These are phyloP conservation scores for Rhodotorula diobovata DNA, from an alignment of 768 basidiomycete genomes.

Conservation along the genomic window DNA sequence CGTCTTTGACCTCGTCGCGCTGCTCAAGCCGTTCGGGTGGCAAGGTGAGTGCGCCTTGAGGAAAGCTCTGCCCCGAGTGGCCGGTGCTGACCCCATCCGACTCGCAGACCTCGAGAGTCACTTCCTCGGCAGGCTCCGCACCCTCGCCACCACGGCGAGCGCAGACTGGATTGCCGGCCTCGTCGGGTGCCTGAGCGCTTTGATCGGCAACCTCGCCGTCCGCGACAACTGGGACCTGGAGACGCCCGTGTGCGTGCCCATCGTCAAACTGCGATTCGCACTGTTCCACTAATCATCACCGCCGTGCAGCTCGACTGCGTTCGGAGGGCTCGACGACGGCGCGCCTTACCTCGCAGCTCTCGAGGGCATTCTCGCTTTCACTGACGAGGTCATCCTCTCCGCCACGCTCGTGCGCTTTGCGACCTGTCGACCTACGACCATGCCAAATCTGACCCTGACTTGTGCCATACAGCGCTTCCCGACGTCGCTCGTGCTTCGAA, in stretches of 20 bases:
- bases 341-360: background rate
- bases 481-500: background rate
- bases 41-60: background rate
- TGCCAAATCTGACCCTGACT: too few species aligned
- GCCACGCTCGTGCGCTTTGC: background rate
- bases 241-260: background rate
- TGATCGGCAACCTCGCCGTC: conserved; percentile 2
- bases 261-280: background rate
- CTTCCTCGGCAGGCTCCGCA: background rate
- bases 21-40: conserved; percentile 1
- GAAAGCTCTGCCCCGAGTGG: too few species aligned
- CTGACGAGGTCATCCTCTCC: background rate
- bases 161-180: background rate
- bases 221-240: conserved; percentile 11
- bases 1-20: conserved; percentile 14
- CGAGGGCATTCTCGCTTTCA: conserved; percentile 4
- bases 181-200: background rate
- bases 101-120: background rate
- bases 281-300: too few species aligned
- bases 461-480: conserved; percentile 3
- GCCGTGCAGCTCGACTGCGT: background rate
- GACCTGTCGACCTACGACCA: too few species aligned
- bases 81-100: background rate
- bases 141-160: background rate
- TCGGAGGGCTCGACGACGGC: background rate